These are phyloP conservation scores for Fusarium chuoi DNA, from an alignment of 2,329 filamentous ascomycete genomes.

Conservation along the genomic window DNA sequence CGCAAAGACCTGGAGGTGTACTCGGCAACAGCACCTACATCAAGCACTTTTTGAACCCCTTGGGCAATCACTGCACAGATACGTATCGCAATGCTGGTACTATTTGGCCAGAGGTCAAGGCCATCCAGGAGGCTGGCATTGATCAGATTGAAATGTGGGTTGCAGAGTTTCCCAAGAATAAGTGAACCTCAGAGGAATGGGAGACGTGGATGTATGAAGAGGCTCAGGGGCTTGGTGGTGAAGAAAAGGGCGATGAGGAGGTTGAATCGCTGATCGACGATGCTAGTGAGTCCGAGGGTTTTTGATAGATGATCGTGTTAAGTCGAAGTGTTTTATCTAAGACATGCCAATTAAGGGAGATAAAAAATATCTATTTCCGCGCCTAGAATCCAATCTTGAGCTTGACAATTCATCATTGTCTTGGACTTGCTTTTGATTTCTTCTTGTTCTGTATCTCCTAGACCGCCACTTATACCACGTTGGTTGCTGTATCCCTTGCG, in stretches of 20 bases:
- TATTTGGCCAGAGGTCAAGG: conserved; percentile 4
- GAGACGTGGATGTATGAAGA: neutral
- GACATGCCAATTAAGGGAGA: conserved; percentile 8
- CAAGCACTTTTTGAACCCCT: neutral
- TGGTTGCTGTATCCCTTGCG: conserved; percentile 25
- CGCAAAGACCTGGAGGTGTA: neutral
- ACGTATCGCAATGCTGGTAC: neutral
- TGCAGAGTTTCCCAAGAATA: neutral
- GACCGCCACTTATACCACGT: conserved; percentile 15
- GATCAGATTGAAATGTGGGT: neutral
- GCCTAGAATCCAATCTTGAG: neutral
- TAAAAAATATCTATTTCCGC: neutral
- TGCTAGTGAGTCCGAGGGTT: neutral
- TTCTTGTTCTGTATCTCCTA: neutral
- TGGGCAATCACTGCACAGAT: conserved; percentile 2
- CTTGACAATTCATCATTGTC: neutral
- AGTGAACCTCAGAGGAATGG: neutral
- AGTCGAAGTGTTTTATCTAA: neutral
- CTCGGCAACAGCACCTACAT: conserved; percentile 3
- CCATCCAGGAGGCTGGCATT: conserved; percentile 5
- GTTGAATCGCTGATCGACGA: neutral
- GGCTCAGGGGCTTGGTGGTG: neutral
- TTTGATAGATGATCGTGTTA: neutral
- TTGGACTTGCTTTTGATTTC: conserved; percentile 17
- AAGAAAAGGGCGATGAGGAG: neutral